A percentile compares a stretch with the other conserved stretches of the same genome.
Evolutionary conservation across 2,329 filamentous ascomycete genomes (phyloP).

Genomic region (Aspergillus sp.): DNA sequence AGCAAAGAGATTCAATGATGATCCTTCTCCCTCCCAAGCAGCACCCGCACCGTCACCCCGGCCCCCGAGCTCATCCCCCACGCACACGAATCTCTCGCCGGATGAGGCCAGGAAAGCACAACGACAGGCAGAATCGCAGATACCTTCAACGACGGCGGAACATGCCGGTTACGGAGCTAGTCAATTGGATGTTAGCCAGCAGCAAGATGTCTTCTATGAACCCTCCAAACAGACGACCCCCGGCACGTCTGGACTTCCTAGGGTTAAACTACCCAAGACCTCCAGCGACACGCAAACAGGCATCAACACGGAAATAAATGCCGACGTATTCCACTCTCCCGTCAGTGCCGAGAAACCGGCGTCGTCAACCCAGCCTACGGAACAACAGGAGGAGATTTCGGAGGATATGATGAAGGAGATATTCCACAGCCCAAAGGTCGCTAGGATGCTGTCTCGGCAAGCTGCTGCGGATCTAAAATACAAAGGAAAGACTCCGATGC

Average conservation of each 20-base stretch:
- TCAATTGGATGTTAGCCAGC: constrained; percentile 50
- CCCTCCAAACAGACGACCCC: constrained; percentile 51
- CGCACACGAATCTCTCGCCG: constrained; percentile 35
- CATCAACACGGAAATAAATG: constrained; percentile 51
- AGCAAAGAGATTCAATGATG: constrained; percentile 60
- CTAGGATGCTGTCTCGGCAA: constrained; percentile 56
- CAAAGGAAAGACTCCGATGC: background rate
- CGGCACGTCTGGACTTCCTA: constrained; percentile 55
- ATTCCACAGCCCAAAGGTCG: constrained; percentile 62
- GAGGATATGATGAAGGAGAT: constrained; percentile 62
- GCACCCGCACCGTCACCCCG: constrained; percentile 23
- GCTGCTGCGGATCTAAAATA: constrained; percentile 19
- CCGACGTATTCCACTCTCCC: constrained; percentile 56
- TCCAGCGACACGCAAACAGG: constrained; percentile 50
- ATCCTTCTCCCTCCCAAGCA: constrained; percentile 31
- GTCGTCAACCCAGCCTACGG: constrained; percentile 16
- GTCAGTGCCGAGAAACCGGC: constrained; percentile 19
- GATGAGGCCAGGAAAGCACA: constrained; percentile 50
- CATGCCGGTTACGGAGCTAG: constrained; percentile 32
- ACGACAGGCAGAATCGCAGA: constrained; percentile 52
- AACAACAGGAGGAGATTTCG: constrained; percentile 51
- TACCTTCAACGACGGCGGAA: constrained; percentile 54
- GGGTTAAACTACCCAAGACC: constrained; percentile 57
- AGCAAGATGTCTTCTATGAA: constrained; percentile 61
- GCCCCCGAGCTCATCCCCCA: constrained; percentile 32